phyloP scores from a whole-genome alignment of 306 rosid genomes.

The Coriaria nepalensis region DNA sequence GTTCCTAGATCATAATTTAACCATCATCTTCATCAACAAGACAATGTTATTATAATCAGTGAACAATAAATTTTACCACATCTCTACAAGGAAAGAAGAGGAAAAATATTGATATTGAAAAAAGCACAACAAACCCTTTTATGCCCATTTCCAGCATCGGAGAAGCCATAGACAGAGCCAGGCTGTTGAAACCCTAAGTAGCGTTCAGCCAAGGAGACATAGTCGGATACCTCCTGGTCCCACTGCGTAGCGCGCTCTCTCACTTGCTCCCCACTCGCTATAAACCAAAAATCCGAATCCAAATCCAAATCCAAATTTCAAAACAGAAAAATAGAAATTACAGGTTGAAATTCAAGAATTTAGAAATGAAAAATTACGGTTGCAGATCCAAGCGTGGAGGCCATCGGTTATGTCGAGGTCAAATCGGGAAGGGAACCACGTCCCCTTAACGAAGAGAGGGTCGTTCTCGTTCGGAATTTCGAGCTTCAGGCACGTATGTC shows the following conservation, averaged over 20 bases:
- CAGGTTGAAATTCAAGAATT: too few relatives aligned
- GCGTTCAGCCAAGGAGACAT: slow-evolving; percentile 45
- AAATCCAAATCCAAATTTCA: neutral
- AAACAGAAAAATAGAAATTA: neutral
- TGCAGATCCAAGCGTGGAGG: slow-evolving; percentile 55
- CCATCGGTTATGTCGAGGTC: slow-evolving; percentile 64
- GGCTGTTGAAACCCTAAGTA: slow-evolving; percentile 71
- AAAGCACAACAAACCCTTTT: slow-evolving; percentile 38
- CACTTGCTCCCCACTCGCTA: slow-evolving; percentile 61
- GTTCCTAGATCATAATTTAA: neutral
- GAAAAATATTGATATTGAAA: neutral
- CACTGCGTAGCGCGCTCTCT: slow-evolving; percentile 70
- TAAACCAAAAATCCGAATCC: neutral
- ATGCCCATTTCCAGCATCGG: slow-evolving; percentile 56
- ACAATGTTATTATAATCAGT: neutral
- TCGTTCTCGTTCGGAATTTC: slow-evolving; percentile 17
- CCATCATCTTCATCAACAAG: neutral
- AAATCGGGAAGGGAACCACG: slow-evolving; percentile 47
- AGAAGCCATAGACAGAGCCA: slow-evolving; percentile 43
- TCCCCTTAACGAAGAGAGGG: slow-evolving; percentile 56
- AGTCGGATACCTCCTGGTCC: slow-evolving; percentile 68
- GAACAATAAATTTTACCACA: neutral
- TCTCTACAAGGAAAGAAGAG: neutral
- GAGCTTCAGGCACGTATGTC: slow-evolving; percentile 61
- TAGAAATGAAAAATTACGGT: slow-evolving; percentile 23